Conservation (phyloP, 345 rosid genomes). For the Salix arbutifolia region DNA sequence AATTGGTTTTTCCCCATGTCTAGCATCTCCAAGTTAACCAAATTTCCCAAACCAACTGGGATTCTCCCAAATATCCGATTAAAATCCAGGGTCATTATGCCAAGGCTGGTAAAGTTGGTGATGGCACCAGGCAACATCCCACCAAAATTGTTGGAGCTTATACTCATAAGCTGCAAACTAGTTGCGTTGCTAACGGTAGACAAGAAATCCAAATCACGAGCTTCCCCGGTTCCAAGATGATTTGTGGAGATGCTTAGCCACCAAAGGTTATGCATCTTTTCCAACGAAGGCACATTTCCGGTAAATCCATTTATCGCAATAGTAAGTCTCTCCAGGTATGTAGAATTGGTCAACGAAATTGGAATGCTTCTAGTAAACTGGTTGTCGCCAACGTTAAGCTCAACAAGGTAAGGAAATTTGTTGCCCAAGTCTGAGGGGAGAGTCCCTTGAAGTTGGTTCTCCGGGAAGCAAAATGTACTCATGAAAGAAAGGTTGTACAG, state of each 20-base stretch:
- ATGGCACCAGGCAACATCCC: slow-evolving; percentile 5
- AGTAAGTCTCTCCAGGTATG: slow-evolving; percentile 4
- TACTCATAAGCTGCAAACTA: not conserved
- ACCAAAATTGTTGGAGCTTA: slow-evolving; percentile 2
- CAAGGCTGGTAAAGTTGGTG: slow-evolving; percentile 4
- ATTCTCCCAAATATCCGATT: slow-evolving; percentile 10
- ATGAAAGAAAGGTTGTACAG: slow-evolving; percentile 25
- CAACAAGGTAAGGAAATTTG: not conserved
- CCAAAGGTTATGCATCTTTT: slow-evolving; percentile 8
- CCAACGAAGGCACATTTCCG: slow-evolving; percentile 5
- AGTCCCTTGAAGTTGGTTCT: slow-evolving; percentile 2
- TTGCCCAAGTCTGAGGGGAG: slow-evolving; percentile 1
- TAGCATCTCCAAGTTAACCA: slow-evolving; percentile 7
- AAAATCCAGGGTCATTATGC: not conserved
- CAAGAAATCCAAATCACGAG: slow-evolving; percentile 6
- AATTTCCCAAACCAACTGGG: not conserved
- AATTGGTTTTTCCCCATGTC: not conserved
- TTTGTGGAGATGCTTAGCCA: slow-evolving; percentile 12
- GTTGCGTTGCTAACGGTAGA: slow-evolving; percentile 1
- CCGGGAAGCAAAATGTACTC: not conserved
- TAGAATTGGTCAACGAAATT: slow-evolving; percentile 8
- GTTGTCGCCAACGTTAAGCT: slow-evolving; percentile 5
- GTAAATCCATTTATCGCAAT: slow-evolving; percentile 1
- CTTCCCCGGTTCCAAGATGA: slow-evolving; percentile 9
- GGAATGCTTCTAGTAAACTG: slow-evolving; percentile 13